phyloP scores from a whole-genome alignment of 371 early-diverging fungal genomes.

The Parasitella parasitica region DNA sequence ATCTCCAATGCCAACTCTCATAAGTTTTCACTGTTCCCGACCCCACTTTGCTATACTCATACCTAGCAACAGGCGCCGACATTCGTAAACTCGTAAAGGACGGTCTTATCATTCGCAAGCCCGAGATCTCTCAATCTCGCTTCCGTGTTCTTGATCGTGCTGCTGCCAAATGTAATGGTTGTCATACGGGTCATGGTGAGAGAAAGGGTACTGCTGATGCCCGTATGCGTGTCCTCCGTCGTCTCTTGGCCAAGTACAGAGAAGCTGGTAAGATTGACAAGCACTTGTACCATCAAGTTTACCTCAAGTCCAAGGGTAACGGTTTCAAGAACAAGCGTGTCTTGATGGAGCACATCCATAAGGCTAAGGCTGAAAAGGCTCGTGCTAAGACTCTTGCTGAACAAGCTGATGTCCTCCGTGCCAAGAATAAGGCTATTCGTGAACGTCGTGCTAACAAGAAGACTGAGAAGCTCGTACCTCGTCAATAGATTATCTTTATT shows the following conservation, averaged over 20 bases:
- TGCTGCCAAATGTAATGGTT: conserved; percentile 98
- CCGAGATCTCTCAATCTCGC: conserved; percentile 90
- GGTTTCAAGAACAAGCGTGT: conserved; percentile 99
- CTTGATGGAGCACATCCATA: conserved; percentile 99
- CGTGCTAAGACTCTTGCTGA: conserved; percentile 94
- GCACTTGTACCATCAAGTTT: conserved; percentile 97
- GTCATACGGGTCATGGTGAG: conserved; percentile 99
- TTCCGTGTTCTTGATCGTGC: conserved; percentile 93
- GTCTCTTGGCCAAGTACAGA: conserved; percentile 97
- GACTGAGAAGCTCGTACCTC: conserved; percentile 55
- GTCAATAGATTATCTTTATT: not conserved
- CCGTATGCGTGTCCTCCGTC: conserved; percentile 99
- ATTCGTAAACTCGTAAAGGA: conserved; percentile 97
- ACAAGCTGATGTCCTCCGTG: conserved; percentile 98
- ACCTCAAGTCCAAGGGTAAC: conserved; percentile 99
- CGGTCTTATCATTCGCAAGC: conserved; percentile 98
- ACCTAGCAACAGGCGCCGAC: conserved; percentile 94
- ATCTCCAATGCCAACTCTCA: conserved; percentile 98
- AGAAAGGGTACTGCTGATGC: conserved; percentile 99
- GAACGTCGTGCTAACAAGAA: conserved; percentile 93
- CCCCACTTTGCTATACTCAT: no score
- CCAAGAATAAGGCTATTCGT: conserved; percentile 94
- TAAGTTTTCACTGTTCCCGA: no score
- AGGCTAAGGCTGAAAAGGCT: conserved; percentile 99
- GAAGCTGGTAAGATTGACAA: conserved; percentile 98